Conservation (phyloP, 2,329 filamentous ascomycete genomes). For the Colletotrichum salicis region DNA sequence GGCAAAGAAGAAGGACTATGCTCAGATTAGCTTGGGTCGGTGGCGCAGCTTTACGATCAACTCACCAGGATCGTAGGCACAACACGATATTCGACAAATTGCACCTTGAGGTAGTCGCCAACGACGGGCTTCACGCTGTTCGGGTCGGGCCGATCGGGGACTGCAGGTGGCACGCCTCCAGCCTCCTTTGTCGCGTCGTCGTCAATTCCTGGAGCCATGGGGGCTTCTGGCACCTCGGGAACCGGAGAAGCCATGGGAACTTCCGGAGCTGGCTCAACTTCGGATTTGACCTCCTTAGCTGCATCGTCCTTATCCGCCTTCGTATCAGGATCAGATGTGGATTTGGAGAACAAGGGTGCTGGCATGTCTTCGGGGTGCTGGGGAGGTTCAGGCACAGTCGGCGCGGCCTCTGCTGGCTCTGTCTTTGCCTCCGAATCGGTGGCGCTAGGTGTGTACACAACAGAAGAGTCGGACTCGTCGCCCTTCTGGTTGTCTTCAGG, state of each 20-base stretch:
- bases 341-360: slow-evolving; percentile 69
- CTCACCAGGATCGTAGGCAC: slow-evolving; percentile 94
- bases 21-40: background rate
- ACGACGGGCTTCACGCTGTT: slow-evolving; percentile 75
- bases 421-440: slow-evolving; percentile 25
- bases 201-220: slow-evolving; percentile 8
- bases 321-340: slow-evolving; percentile 7
- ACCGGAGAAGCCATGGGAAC: slow-evolving; percentile 6
- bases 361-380: slow-evolving; percentile 75
- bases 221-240: slow-evolving; percentile 25
- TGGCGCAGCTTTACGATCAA: slow-evolving; percentile 3
- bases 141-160: slow-evolving; percentile 34
- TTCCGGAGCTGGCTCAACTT: slow-evolving; percentile 40
- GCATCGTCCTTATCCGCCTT: slow-evolving; percentile 1
- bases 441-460: slow-evolving; percentile 38
- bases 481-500: slow-evolving; percentile 35
- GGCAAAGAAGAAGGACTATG: slow-evolving; percentile 93
- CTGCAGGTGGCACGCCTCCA: slow-evolving; percentile 18
- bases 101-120: slow-evolving; percentile 93
- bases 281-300: slow-evolving; percentile 30
- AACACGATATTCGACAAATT: slow-evolving; percentile 93
- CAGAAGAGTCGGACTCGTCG: slow-evolving; percentile 42
- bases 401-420: slow-evolving; percentile 16
- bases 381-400: slow-evolving; percentile 41
- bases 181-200: slow-evolving; percentile 18